Conservation (phyloP, 2,329 filamentous ascomycete genomes). For the Verticillium dahliae region DNA sequence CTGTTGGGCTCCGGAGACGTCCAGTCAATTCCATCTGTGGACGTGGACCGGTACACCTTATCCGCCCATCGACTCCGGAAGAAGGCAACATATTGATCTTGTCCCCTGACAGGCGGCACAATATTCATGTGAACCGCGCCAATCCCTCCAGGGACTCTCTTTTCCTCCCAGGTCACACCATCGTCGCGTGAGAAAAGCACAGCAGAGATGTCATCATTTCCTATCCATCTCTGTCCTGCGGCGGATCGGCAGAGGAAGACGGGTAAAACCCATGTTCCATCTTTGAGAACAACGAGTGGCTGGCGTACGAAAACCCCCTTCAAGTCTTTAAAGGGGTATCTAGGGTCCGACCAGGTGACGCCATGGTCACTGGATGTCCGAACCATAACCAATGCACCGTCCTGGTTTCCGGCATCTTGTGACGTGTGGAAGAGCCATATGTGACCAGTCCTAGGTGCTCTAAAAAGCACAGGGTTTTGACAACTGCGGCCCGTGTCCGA, state of each 20-base stretch:
- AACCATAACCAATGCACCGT: conserved; percentile 30
- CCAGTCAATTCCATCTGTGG: conserved; percentile 31
- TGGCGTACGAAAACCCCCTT: conserved; percentile 34
- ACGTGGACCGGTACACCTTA: conserved; percentile 32
- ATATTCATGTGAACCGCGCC: conserved; percentile 39
- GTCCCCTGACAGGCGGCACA: conserved; percentile 16
- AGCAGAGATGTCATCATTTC: conserved; percentile 34
- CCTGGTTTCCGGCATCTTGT: conserved; percentile 35
- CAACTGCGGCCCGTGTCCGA: conserved; percentile 32
- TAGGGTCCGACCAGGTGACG: conserved; percentile 25
- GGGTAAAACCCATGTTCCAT: conserved; percentile 33
- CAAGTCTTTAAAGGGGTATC: conserved; percentile 21
- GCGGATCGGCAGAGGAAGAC: conserved; percentile 34
- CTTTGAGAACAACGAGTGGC: conserved; percentile 26
- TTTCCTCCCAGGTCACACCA: conserved; percentile 32
- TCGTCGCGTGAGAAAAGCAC: conserved; percentile 28
- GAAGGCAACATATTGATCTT: conserved; percentile 24
- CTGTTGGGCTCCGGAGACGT: conserved; percentile 21
- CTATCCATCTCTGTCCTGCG: conserved; percentile 33
- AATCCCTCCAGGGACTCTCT: conserved; percentile 24
- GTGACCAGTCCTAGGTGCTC: conserved; percentile 21
- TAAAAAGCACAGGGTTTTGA: conserved; percentile 36
- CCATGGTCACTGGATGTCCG: conserved; percentile 27
- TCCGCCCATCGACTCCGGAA: conserved; percentile 39
- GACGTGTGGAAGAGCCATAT: conserved; percentile 38